Base-by-base conservation (phyloP, 75 land plant genomes). In the Cupressus sempervirens region DNA sequence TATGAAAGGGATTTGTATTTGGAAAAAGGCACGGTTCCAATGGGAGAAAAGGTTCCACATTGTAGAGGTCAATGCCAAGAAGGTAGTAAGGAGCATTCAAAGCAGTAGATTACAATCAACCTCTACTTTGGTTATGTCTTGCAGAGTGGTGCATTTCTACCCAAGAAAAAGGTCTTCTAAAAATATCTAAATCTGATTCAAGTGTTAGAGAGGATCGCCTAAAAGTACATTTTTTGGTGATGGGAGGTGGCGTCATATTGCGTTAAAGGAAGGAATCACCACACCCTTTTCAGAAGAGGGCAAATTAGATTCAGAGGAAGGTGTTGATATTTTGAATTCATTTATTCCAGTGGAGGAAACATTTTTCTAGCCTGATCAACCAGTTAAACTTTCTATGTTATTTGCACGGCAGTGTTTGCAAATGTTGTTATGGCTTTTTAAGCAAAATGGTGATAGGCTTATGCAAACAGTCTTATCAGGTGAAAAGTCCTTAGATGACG, bases 71-170 rank as follows among this genome's bases (percentile, higher is more conserved):
- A n/a, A n/a, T n/a, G n/a, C n/a, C n/a, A n/a, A n/a, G n/a, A n/a
- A n/a, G n/a, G n/a, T n/a, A n/a, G n/a, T n/a, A n/a, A n/a, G n/a
- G n/a, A n/a, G n/a, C n/a, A n/a, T n/a, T n/a, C n/a, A n/a, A n/a
- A n/a, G n/a, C n/a, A n/a, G n/a, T n/a, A n/a, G n/a, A 93, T 85
- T 91, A 91, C 81, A 90, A 88, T 36, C 82, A 82, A 84, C 99
- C 99, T 48, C 84, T 96, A 7, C 76, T 96, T 50, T 98, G 99
- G 99, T 88, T 98, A 36, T 90, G 97, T 30, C 85, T 96, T 77
- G 97, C 99, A 52, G 99, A 98, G 82, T 98, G 99, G 85, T 96
- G 97, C 83, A 84, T 96, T 32, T 84, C 91, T 77, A 99, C 98
- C 10, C 58, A 89, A 18, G 99, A 96, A 86, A 95, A 90, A 91